A percentile compares a stretch with the other conserved stretches of the same genome.
These are phyloP conservation scores for Cercospora sesami DNA, from an alignment of 2,329 filamentous ascomycete species.

Conservation along the genomic window DNA sequence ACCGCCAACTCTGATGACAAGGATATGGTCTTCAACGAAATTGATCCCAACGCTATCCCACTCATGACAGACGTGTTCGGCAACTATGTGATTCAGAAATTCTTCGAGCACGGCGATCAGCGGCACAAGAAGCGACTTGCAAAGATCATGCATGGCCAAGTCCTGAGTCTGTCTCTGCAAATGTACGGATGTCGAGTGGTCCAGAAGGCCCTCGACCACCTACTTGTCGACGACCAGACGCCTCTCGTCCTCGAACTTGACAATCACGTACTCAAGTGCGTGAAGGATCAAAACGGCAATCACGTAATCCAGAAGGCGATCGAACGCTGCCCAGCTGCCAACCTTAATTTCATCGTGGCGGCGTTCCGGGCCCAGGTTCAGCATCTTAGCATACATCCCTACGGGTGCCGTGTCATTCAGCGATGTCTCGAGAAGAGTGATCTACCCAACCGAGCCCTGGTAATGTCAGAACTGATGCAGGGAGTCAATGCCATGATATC, in stretches of 20 bases:
- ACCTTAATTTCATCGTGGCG: constrained; percentile 82
- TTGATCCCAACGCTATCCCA: constrained; percentile 78
- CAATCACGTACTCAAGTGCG: constrained; percentile 70
- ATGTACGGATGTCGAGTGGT: constrained; percentile 95
- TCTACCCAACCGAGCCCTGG: constrained; percentile 60
- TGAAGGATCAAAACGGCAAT: constrained; percentile 89
- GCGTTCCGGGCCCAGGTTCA: constrained; percentile 75
- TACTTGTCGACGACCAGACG: constrained; percentile 88
- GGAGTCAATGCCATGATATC: constrained; percentile 72
- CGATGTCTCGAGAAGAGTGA: constrained; percentile 83
- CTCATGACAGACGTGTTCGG: constrained; percentile 97
- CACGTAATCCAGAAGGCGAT: constrained; percentile 96
- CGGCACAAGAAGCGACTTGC: constrained; percentile 86
- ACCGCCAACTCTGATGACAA: constrained; percentile 95
- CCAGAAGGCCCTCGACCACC: constrained; percentile 90
- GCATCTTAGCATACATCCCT: constrained; percentile 72
- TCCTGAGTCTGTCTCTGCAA: constrained; percentile 75
- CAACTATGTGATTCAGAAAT: constrained; percentile 97
- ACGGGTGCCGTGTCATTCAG: constrained; percentile 91
- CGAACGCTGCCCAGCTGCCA: constrained; percentile 71
- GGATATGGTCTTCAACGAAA: constrained; percentile 83
- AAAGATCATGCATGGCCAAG: constrained; percentile 81
- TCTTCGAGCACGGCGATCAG: constrained; percentile 94
- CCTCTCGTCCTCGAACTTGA: constrained; percentile 81
- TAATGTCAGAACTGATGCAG: constrained; percentile 76